Evolutionary conservation across 2,329 filamentous ascomycete species (phyloP), one percentile per base, ranked within the genome.

Genomic region (Fusarium tricinctum): DNA sequence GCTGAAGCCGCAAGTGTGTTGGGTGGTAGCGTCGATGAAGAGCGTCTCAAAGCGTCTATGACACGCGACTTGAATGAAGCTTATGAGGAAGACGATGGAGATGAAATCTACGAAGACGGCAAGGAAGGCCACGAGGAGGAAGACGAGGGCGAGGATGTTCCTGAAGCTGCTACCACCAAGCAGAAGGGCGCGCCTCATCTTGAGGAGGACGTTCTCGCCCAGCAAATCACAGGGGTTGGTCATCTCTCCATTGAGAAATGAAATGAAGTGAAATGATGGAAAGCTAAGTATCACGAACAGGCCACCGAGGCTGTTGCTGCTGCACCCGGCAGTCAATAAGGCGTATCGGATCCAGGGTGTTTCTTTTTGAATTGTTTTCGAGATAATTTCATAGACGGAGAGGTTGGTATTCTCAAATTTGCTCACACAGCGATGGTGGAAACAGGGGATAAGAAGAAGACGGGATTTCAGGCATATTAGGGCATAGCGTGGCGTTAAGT

Each of bases 201-300:
- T 23, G 75, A 81, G 8, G 77, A 82, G 62, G 88, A 89, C 68
- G 56, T 82, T 13, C 79, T 81, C 54, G 88, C 86, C 4, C 86
- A 89, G 75, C 70, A 88, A 28, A 89, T 89, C 54, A 89, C 87
- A 19, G 88, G 88, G 55, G 77, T 90, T 78, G 82, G 83, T 77
- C 81, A 86, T 63, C 75, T 89, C 51, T 79, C 81, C 51, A 67
- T 87, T 35, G 82, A 84, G 59, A 81, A 81, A 22, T 68, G 44
- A 70, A 81, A 32, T 70, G 48, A 70, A 81, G 32, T 68, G 44
- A 70, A 78, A 77, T 71, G 72, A 61, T 73, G 73, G 63, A 69
- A 71, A 71, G 72, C 75, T 77, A 78, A 78, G 71, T 65, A 55
- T 49, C 12, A 48, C 63, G 32, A 71, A 59, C 52, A 75, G 73